Base-by-base conservation (phyloP, 192 early-diverging fungal species). In the Geosiphon pyriformis region DNA sequence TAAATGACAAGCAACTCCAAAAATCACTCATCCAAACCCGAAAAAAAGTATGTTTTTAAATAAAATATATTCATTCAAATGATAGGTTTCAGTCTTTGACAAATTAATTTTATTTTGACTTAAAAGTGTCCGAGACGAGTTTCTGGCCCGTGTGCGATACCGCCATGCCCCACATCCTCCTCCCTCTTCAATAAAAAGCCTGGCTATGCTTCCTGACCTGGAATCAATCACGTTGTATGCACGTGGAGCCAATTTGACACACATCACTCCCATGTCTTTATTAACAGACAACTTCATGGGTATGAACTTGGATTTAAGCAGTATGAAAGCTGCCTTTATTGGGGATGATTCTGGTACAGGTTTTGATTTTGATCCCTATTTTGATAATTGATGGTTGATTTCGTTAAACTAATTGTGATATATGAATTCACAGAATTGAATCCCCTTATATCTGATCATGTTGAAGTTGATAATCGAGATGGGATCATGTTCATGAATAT, bases 391-490 rank as follows among this genome's bases (percentile, higher is more conserved):
- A 31, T 17, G 20, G 15, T 35, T 1, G 7, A 22, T 10, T 37
- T 22, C 3, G 12, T 22, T 59, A 25, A 22, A 20, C 3, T 59
- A 42, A 12, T 12, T n/a, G 4, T n/a, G 34, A 11, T 23, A 11
- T 42, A 26, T n/a, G 12, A 42, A 20, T 37, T 47, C 1, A 29
- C 20, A 62, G 60, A 17, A 10, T 30, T 62, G 31, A 49, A 49
- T 49, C 60, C 60, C 1, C 32, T 35, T 15, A 42, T 42, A 20
- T 46, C 18, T 18, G 55, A 57, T 29, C 20, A 10, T 30, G 29
- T 7, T 62, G n/a, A 25, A n/a, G n/a, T 62, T 29, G 60, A 62
- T n/a, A 25, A 17, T 23, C 49, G 49, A 33, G 61, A 64, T 52
- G 11, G 12, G n/a, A n/a, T 17, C 1, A 17, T 64, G 12, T 10